Evolutionary conservation across 2,329 filamentous ascomycete species (phyloP), one percentile per base, ranked within the genome.

Genomic region (Fusarium concolor): DNA sequence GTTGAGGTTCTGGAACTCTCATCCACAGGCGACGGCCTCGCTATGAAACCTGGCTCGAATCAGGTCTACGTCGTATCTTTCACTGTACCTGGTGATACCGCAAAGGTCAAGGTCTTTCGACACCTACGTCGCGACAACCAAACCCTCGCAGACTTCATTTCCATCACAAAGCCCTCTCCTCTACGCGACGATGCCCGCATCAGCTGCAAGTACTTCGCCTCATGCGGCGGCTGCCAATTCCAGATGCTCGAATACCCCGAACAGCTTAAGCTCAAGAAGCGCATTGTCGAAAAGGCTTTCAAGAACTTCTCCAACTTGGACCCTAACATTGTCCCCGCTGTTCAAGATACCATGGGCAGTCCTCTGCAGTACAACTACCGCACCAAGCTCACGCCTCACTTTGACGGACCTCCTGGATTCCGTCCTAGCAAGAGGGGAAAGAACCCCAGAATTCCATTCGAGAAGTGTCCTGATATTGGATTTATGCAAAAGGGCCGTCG

Each of bases 341-440:
- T 98, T 56, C 87, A 85, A 49, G 92, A 96, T 68, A 99, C 96
- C 10, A 94, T 97, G 74, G 92, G 92, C 46, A 97, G 93, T 41
- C 96, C 96, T 4, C 80, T 97, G 65, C 90, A 97, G 79, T 98
- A 96, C 79, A 92, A 91, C 57, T 99, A 99, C 83, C 89, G 96
- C 54, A 99, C 96, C 20, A 99, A 99, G 81, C 86, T 99, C 70
- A 99, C 96, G 18, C 96, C 96, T 28, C 96, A 99, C 79, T 99
- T 98, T 76, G 92, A 97, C 76, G 92, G 89, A 0, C 92, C 94
- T 2, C 87, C 88, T 7, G 85, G 82, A 38, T 80, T 74, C 76
- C 79, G 86, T 60, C 77, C 75, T 63, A 79, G 86, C 73, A 79
- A 77, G 74, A 83, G 86, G 60, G 82, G 83, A 61, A 85, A 84